Evolutionary conservation across 2,329 filamentous ascomycete genomes (phyloP), one percentile per base, ranked within the genome.

Genomic region (Tolypocladium cylindrosporum): DNA sequence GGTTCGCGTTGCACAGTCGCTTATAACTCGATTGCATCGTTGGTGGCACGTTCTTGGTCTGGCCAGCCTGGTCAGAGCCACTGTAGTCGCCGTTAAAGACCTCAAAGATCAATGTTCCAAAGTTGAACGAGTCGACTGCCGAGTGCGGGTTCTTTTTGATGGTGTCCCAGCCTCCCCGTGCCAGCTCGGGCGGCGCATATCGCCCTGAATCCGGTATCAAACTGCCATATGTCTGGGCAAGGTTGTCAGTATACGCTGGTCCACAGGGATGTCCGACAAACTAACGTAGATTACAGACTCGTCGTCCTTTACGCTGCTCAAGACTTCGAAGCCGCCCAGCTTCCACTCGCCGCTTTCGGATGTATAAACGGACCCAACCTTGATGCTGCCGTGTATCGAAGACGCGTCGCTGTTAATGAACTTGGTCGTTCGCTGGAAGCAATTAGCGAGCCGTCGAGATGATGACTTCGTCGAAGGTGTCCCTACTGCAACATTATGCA

Each of bases 271-370:
- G 14, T 21, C 24, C 8, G 19, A 14, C 4, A n/a, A 10, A 63
- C 71, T 59, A 39, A 90, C 87, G 69, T 95, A 97, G 68, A 99
- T 92, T 54, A 96, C 80, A 11, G 92, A 91, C 65, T 97, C 91
- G 61, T 97, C 92, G 58, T 97, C 94, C 67, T 97, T 97, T 75
- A 97, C 87, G 42, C 89, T 97, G 74, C 92, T 97, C 59, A 97
- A 73, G 6, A 96, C 83, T 64, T 99, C 94, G 65, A 99, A 96
- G 0, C 94, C 94, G 24, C 89, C 92, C 2, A 99, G 77, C 69
- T 95, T 97, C 94, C 94, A 99, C 74, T 99, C 94, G 59, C 94
- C 94, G 68, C 94, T 97, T 69, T 97, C 93, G 60, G 91, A 91
- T 4, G 90, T 94, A 72, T 92, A 99, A 62, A 99, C 81, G 0